Base-by-base conservation (phyloP, 2,329 filamentous ascomycete genomes). In the Calonectria multiphialidica region DNA sequence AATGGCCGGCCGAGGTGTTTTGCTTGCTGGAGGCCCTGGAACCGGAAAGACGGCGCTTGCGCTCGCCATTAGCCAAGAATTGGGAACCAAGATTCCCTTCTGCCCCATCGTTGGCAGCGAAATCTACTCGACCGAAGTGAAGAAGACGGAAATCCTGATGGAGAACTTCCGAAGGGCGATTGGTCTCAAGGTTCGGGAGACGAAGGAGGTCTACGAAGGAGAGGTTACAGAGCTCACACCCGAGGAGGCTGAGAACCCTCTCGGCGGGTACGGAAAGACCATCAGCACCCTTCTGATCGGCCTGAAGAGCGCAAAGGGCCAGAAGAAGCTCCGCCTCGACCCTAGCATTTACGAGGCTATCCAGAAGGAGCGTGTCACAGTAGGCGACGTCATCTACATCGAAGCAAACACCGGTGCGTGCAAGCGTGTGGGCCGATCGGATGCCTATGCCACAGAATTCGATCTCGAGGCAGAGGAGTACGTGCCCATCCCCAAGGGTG, bases 261-360 rank as follows among this genome's bases (percentile, higher is more conserved):
- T 99, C 50, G 97, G 97, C 72, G 96, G 95, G 79, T 99, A 98
- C 83, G 97, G 97, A 78, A 95, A 97, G 88, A 99, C 97, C 33
- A 98, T 99, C 84, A 97, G 95, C 84, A 98, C 98, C 78, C 89
- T 99, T 68, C 89, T 98, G 81, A 97, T 99, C 81, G 96, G 95
- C 13, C 87, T 99, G 78, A 98, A 98, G 89, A 98, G 95, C 79
- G 95, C 95, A 70, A 96, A 95, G 87, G 97, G 97, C 25, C 98
- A 97, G 81, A 99, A 99, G 91, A 98, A 98, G 89, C 90, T 99
- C 79, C 93, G 97, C 55, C 89, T 99, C 65, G 97, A 99, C 84
- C 97, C 97, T 12, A 98, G 95, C 86, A 98, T 99, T 85, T 99
- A 98, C 88, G 97, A 99, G 86, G 97, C 97, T 3, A 98, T 99